Conservation (phyloP, 1,284 basidiomycete genomes). For the Sporisorium scitamineum region DNA sequence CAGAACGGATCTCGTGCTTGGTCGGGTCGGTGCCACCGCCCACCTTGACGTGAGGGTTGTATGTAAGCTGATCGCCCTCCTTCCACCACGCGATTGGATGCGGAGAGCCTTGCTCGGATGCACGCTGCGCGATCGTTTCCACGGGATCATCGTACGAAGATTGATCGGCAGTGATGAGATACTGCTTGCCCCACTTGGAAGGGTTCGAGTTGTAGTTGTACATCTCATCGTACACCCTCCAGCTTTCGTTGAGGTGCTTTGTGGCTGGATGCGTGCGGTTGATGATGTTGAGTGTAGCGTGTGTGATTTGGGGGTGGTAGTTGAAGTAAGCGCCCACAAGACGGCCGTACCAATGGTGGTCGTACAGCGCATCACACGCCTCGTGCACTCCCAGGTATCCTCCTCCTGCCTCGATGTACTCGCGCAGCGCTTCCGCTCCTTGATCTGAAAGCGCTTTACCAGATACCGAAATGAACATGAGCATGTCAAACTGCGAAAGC, state of each 20-base stretch:
- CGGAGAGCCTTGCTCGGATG: slow-evolving; percentile 39
- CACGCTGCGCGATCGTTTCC: slow-evolving; percentile 31
- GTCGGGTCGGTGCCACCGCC: slow-evolving; percentile 56
- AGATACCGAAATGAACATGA: slow-evolving; percentile 58
- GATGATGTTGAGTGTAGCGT: slow-evolving; percentile 47
- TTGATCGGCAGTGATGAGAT: slow-evolving; percentile 55
- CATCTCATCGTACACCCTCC: slow-evolving; percentile 59
- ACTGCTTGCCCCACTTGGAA: slow-evolving; percentile 41
- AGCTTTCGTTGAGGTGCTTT: slow-evolving; percentile 44
- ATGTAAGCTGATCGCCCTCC: slow-evolving; percentile 52
- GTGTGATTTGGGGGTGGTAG: slow-evolving; percentile 52
- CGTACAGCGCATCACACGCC: slow-evolving; percentile 52
- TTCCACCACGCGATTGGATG: slow-evolving; percentile 65
- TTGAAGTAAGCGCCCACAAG: slow-evolving; percentile 59
- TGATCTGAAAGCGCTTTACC: slow-evolving; percentile 47
- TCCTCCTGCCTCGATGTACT: slow-evolving; percentile 60
- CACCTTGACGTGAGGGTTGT: slow-evolving; percentile 42
- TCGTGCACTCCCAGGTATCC: slow-evolving; percentile 63
- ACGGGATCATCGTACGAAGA: slow-evolving; percentile 48
- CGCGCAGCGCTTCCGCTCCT: slow-evolving; percentile 44
- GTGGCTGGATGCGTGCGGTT: slow-evolving; percentile 54
- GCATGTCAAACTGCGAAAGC: slow-evolving; percentile 58
- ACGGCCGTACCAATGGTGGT: slow-evolving; percentile 57
- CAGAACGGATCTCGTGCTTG: slow-evolving; percentile 40
- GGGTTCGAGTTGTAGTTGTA: slow-evolving; percentile 61